Base-by-base conservation (phyloP, 2,329 filamentous ascomycete species). In the Pseudogymnoascus sp. region DNA sequence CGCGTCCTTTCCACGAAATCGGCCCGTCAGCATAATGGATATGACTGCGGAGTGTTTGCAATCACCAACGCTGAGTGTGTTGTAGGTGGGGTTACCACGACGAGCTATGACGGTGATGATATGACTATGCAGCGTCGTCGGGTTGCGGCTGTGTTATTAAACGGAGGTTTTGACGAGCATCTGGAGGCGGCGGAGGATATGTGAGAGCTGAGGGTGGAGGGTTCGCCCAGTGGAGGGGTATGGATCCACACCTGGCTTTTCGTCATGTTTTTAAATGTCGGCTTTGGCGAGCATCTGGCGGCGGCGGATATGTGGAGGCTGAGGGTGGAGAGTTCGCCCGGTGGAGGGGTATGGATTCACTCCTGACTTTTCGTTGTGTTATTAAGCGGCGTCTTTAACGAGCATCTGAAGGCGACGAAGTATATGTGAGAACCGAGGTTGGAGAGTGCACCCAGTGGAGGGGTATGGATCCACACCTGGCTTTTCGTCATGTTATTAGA, bases 21-120 rank as follows among this genome's bases (percentile, higher is more conserved):
- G 36, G 80, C 83, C 0, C 68, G 66, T 2, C 89, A 92, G 72
- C 78, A 75, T 27, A 92, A 92, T 69, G 81, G 81, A 1, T 84
- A 82, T 69, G 90, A 92, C 71, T 92, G 90, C 67, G 90, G 90
- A n/a, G 83, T 91, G 3, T 90, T 91, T 71, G 84, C 87, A 12
- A 84, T 90, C 66, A 83, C 89, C 15, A 93, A 92, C 69, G 86
- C 83, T 13, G 81, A 91, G 58, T 89, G 85, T 62, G 68, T 78
- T 33, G 73, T 79, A 2, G 72, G 75, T 13, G 77, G 75, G 0
- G 68, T 76, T 10, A 71, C 75, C 5, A 71, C 73, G 1, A 67
- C 67, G 7, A 75, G 76, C 29, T 85, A 88, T 63, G 67, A 72
- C 1, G 74, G 81, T 36, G 66, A 71, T 0, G 81, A 88, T 61